A percentile compares a stretch with the other conserved stretches of the same genome.
Conservation (phyloP, 768 basidiomycete species). For the Punctularia strigosozonata region DNA sequence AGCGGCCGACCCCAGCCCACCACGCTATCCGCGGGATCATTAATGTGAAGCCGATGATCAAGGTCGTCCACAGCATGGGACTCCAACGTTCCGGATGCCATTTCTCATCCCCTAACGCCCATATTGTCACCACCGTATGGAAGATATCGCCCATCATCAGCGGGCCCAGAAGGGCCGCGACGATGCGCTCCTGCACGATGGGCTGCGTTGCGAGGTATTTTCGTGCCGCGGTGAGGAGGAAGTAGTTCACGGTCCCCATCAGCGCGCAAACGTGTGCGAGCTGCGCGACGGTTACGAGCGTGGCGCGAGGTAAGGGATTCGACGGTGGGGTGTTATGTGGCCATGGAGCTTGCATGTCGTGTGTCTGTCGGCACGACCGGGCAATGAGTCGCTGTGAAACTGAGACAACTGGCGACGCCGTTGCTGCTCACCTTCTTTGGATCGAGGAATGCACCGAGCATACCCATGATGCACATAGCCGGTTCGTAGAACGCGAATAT, state of each 20-base stretch:
- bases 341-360: conserved; percentile 73
- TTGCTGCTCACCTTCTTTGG: conserved; percentile 50
- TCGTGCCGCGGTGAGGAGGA: conserved; percentile 49
- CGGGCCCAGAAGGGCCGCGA: conserved; percentile 49
- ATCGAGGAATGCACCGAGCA: conserved; percentile 54
- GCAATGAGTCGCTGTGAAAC: conserved; percentile 3
- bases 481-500: conserved; percentile 72
- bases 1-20: conserved; percentile 67
- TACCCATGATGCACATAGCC: conserved; percentile 47
- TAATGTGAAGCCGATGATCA: conserved; percentile 49
- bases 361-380: conserved; percentile 31
- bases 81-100: conserved; percentile 55
- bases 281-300: conserved; percentile 59
- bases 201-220: conserved; percentile 46
- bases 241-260: conserved; percentile 58
- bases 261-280: conserved; percentile 72
- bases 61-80: conserved; percentile 58
- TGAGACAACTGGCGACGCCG: not conserved
- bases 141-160: conserved; percentile 58
- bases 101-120: conserved; percentile 62
- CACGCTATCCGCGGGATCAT: conserved; percentile 62
- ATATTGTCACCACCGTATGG: conserved; percentile 58
- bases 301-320: conserved; percentile 41
- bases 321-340: conserved; percentile 34
- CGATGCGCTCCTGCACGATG: conserved; percentile 63